Conservation (phyloP, 257 asterid species). For the Jaltomata sinuosa region DNA sequence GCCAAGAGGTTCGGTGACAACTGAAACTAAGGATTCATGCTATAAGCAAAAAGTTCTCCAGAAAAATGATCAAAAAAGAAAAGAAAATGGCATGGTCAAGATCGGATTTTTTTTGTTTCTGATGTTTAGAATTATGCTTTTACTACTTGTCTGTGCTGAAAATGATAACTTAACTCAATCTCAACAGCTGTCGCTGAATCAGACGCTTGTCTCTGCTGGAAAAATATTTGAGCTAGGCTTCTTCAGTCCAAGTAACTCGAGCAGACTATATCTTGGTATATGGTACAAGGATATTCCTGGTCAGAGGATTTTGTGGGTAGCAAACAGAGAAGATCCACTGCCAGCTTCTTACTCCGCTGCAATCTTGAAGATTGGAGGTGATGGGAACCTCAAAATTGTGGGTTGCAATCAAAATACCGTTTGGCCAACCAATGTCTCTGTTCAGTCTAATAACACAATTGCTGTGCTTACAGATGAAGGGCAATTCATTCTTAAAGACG, state of each 20-base stretch:
- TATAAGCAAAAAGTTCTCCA: too few relatives aligned
- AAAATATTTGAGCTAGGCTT: constrained; percentile 55
- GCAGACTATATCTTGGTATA: constrained; percentile 45
- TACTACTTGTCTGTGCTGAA: constrained; percentile 1
- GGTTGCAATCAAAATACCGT: constrained; percentile 1
- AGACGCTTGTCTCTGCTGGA: constrained; percentile 34
- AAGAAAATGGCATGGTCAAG: not conserved
- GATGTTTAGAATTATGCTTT: not conserved
- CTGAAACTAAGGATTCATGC: not conserved
- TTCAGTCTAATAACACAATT: not conserved
- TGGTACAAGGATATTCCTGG: constrained; percentile 39
- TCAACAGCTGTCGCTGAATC: constrained; percentile 18
- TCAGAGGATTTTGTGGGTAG: constrained; percentile 8
- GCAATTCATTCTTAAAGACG: constrained; percentile 8
- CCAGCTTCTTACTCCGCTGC: not conserved
- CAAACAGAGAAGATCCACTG: constrained; percentile 4
- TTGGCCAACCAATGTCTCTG: constrained; percentile 9
- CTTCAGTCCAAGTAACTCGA: constrained; percentile 27
- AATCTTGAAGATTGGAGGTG: constrained; percentile 3
- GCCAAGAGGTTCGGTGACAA: too few relatives aligned
- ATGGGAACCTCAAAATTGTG: constrained; percentile 4
- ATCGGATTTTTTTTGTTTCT: not conserved
- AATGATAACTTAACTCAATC: constrained; percentile 32
- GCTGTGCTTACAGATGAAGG: constrained; percentile 10
- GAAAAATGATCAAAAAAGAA: not conserved